A percentile compares a stretch with the other conserved stretches of the same genome.
Conservation (phyloP, 2,329 filamentous ascomycete genomes). For the Ophiobolus disseminans region DNA sequence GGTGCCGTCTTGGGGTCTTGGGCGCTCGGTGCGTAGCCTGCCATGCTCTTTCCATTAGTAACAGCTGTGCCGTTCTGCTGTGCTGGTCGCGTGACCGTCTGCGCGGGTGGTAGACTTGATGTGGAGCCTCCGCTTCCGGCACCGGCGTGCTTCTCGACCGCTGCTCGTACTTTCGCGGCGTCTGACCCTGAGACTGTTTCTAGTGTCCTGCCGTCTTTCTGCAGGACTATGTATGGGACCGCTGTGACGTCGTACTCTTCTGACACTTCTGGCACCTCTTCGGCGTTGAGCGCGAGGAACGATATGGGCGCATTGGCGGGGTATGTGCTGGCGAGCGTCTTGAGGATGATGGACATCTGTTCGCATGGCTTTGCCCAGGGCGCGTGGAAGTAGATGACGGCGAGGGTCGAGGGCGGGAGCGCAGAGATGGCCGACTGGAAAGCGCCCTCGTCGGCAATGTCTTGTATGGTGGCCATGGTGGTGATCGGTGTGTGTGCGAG, state of each 20-base stretch:
- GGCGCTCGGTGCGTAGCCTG: conserved; percentile 54
- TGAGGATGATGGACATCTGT: conserved; percentile 88
- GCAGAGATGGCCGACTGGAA: conserved; percentile 74
- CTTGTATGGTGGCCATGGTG: conserved; percentile 66
- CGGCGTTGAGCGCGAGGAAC: conserved; percentile 92
- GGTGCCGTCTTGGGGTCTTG: conserved; percentile 57
- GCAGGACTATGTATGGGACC: conserved; percentile 88
- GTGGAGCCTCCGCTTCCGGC: conserved; percentile 48
- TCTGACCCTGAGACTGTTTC: conserved; percentile 91
- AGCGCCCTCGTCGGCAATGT: conserved; percentile 75
- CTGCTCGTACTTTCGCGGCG: conserved; percentile 80
- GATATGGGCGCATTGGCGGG: conserved; percentile 73
- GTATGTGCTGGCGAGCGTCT: conserved; percentile 86
- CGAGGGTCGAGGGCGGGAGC: conserved; percentile 74
- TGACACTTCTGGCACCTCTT: conserved; percentile 89
- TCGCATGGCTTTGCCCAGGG: conserved; percentile 96
- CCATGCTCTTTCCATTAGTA: conserved; percentile 48
- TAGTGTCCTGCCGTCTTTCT: conserved; percentile 75
- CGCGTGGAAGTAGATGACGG: conserved; percentile 93
- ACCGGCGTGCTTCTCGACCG: conserved; percentile 82
- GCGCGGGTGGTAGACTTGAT: conserved; percentile 51
- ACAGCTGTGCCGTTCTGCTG: conserved; percentile 43
- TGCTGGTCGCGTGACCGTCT: conserved; percentile 54
- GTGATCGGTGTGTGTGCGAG: neutral
- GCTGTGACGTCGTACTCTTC: conserved; percentile 94